These are phyloP conservation scores for Penicillium maclennaniae DNA, from an alignment of 495 filamentous ascomycete genomes.

Conservation along the genomic window DNA sequence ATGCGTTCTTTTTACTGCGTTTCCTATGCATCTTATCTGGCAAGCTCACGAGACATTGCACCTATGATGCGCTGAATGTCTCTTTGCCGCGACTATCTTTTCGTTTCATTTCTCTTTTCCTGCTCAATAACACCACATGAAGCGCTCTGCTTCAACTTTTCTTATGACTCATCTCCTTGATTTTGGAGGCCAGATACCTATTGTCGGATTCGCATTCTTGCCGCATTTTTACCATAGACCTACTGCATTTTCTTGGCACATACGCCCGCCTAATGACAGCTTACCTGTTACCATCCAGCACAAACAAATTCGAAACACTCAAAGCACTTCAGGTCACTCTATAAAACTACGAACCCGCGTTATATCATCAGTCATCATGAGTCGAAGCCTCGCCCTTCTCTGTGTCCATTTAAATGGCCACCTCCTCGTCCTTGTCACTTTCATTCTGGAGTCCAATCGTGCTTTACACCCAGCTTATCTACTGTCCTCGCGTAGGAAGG, in stretches of 20 bases:
- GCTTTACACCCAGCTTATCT: slow-evolving; percentile 54
- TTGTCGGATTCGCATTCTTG: background rate
- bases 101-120: background rate
- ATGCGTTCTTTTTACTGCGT: slow-evolving; percentile 19
- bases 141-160: slow-evolving; percentile 9
- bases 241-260: background rate
- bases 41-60: background rate
- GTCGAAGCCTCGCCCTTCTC: background rate
- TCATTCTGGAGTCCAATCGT: slow-evolving; percentile 44
- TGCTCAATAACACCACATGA: background rate
- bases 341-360: slow-evolving; percentile 7
- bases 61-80: background rate
- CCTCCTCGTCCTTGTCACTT: slow-evolving; percentile 25
- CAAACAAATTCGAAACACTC: background rate
- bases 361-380: background rate
- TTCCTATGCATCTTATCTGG: slow-evolving; percentile 4
- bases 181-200: slow-evolving; percentile 1
- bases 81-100: slow-evolving; percentile 2
- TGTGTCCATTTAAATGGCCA: slow-evolving; percentile 11
- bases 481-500: slow-evolving; percentile 55
- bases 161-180: background rate
- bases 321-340: slow-evolving; percentile 11
- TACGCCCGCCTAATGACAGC: slow-evolving; percentile 1
- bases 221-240: slow-evolving; percentile 8
- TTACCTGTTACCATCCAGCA: background rate